phyloP scores from a whole-genome alignment of 1,284 basidiomycete genomes.

The Ganoderma boninense region DNA sequence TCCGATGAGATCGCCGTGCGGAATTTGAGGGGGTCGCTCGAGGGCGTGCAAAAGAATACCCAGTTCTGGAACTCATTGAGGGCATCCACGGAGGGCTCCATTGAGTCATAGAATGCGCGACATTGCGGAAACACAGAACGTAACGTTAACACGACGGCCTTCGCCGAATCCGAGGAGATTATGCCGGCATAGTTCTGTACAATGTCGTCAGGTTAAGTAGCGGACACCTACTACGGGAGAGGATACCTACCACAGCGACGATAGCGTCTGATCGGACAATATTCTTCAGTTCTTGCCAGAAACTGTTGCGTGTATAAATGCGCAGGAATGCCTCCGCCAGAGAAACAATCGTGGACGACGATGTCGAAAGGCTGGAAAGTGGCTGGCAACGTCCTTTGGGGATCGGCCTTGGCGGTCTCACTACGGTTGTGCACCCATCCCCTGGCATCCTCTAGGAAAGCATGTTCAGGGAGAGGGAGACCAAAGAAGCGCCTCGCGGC shows the following conservation, averaged over 20 bases:
- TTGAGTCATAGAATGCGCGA: conserved; percentile 81
- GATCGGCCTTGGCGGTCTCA: conserved; percentile 31
- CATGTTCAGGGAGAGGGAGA: conserved; percentile 64
- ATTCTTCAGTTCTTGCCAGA: conserved; percentile 77
- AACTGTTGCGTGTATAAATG: conserved; percentile 87
- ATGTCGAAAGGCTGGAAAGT: conserved; percentile 65
- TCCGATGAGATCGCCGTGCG: conserved; percentile 62
- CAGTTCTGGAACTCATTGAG: conserved; percentile 76
- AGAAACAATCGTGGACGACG: conserved; percentile 92
- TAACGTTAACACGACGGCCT: conserved; percentile 76
- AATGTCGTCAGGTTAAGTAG: neutral
- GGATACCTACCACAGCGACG: conserved; percentile 76
- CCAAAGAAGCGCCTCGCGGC: conserved; percentile 84
- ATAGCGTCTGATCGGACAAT: conserved; percentile 78
- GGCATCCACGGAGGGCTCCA: conserved; percentile 51
- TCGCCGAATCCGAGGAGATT: conserved; percentile 67
- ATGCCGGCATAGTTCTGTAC: conserved; percentile 78
- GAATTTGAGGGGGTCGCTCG: conserved; percentile 68
- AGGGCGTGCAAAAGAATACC: conserved; percentile 83
- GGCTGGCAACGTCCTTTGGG: conserved; percentile 25
- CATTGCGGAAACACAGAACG: conserved; percentile 75
- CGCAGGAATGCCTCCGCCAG: conserved; percentile 85
- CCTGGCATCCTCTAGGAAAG: conserved; percentile 82
- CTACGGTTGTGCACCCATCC: conserved; percentile 61
- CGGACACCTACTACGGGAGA: neutral